Base-by-base conservation (phyloP, 2,329 filamentous ascomycete genomes). In the Ophiostoma tasmaniense region DNA sequence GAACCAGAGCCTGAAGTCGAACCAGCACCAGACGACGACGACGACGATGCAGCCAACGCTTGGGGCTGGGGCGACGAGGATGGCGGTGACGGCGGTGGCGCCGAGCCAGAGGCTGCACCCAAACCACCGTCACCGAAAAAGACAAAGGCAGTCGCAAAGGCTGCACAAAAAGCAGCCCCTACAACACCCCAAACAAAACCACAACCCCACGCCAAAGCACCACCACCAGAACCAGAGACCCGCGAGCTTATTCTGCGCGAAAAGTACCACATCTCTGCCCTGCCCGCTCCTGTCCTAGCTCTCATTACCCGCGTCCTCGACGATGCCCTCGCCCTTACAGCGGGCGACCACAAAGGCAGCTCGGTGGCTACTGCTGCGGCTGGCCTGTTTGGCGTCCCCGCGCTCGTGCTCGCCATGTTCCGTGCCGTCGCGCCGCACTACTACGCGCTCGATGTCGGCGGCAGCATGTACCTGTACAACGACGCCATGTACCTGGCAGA, bases 51-150 rank as follows among this genome's bases (percentile, higher is more conserved):
- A 4, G 83, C 81, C 17, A 91, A 92, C 71, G 91, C 91, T 37
- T 95, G 92, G 90, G 92, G 91, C 42, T 96, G 92, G 91, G 91
- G 87, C n/a, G 91, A 87, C 35, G 83, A 94, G 35, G 90, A 90
- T 22, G 75, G 3, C 28, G 35, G 25, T 7, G 45, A 28, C 8
- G n/a, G n/a, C n/a, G n/a, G n/a, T 35, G 59, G 7, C 8, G 61
- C 17, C 22, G 61, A 3, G 30, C 20, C 10, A 10, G 61, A 64
- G 20, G n/a, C 55, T 13, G 25, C 61, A 37, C 20, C 61, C 30
- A 20, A 22, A n/a, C 59, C 59, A 17, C 17, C 59, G n/a, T 35
- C 30, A 33, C 55, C 55, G 6, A 61, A 33, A 20, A 61, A 61
- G 5, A 33, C 52, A 59, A 66, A 67, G 35, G 39, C 59, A 33